phyloP scores from a whole-genome alignment of 2,329 filamentous ascomycete genomes.

The Sporothrix pallida region DNA sequence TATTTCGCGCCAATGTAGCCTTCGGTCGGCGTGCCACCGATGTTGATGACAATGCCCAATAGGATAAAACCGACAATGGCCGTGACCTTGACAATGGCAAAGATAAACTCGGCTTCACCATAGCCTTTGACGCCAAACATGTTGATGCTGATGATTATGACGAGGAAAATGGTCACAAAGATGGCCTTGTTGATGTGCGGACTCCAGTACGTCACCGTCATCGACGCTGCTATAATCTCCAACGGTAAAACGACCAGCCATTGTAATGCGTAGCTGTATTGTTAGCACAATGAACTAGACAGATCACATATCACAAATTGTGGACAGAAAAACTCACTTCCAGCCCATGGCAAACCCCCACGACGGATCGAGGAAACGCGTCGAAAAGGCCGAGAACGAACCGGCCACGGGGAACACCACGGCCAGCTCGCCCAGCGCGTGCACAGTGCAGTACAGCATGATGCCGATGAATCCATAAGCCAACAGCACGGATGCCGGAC shows the following conservation, averaged over 20 bases:
- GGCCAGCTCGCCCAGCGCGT: constrained; percentile 89
- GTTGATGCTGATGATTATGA: constrained; percentile 79
- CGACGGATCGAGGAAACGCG: constrained; percentile 87
- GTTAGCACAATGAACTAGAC: neutral
- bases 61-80: constrained; percentile 90
- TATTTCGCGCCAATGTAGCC: constrained; percentile 81
- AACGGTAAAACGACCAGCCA: constrained; percentile 85
- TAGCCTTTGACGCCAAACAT: constrained; percentile 87
- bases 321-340: constrained; percentile 65
- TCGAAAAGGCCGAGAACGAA: constrained; percentile 90
- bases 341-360: constrained; percentile 97
- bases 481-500: constrained; percentile 77
- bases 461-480: constrained; percentile 79
- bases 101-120: constrained; percentile 87
- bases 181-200: constrained; percentile 67
- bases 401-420: constrained; percentile 90
- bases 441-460: constrained; percentile 92
- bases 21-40: constrained; percentile 73
- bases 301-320: neutral
- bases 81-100: constrained; percentile 83
- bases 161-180: constrained; percentile 82
- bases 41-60: constrained; percentile 83
- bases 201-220: constrained; percentile 85
- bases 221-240: constrained; percentile 84
- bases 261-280: constrained; percentile 77